Evolutionary conservation across 1,284 basidiomycete genomes (phyloP).

Genomic region (Pseudozyma flocculosa): DNA sequence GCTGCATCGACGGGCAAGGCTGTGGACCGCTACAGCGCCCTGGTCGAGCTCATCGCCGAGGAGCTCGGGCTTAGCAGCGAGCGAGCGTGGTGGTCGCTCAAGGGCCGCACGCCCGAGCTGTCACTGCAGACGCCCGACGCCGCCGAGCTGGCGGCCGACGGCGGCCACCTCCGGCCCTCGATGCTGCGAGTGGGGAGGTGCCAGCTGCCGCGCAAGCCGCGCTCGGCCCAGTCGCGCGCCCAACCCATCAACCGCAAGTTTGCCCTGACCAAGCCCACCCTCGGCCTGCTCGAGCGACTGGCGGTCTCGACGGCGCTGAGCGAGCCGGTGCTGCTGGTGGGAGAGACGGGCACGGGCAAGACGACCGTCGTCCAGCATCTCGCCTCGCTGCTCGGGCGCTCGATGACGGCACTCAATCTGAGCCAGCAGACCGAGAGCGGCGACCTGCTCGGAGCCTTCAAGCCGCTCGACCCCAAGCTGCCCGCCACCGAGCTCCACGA

Average conservation of each 20-base stretch:
- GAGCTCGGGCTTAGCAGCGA: conserved; percentile 44
- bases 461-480: conserved; percentile 75
- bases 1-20: conserved; percentile 17
- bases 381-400: conserved; percentile 74
- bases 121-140: conserved; percentile 15
- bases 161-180: not conserved
- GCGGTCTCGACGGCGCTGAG: conserved; percentile 71
- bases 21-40: conserved; percentile 24
- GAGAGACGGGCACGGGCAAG: conserved; percentile 98
- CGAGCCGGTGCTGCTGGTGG: conserved; percentile 89
- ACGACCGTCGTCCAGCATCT: conserved; percentile 89
- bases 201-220: conserved; percentile 27
- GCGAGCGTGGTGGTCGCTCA: conserved; percentile 43
- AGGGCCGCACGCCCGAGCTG: conserved; percentile 43
- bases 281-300: conserved; percentile 78
- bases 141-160: not conserved
- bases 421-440: conserved; percentile 96
- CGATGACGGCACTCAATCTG: conserved; percentile 84
- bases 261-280: conserved; percentile 84
- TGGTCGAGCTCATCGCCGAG: conserved; percentile 37
- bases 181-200: conserved; percentile 25
- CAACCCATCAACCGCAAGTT: conserved; percentile 62
- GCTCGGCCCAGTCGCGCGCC: conserved; percentile 12
- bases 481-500: conserved; percentile 75
- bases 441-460: conserved; percentile 92